A percentile compares a stretch with the other conserved stretches of the same genome.
Conservation (phyloP, 768 basidiomycete genomes). For the Neoboletus magnificus region DNA sequence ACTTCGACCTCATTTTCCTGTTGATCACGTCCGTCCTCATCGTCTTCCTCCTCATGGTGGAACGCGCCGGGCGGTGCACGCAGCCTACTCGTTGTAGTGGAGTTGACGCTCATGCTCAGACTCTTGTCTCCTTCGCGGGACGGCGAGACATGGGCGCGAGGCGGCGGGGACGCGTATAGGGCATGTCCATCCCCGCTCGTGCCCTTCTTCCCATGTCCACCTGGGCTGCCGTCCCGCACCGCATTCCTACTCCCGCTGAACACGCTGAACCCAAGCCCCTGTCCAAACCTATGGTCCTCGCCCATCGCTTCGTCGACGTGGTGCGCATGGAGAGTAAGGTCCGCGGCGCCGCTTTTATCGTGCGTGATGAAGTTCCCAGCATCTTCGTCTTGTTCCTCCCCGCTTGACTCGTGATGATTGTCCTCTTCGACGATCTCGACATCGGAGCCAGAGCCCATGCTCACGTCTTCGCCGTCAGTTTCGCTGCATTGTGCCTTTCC, state of each 20-base stretch:
- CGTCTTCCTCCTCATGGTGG: conserved; percentile 36
- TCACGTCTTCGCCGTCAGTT: conserved; percentile 15
- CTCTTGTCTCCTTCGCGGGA: conserved; percentile 11
- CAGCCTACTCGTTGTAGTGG: conserved; percentile 16
- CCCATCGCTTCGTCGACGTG: conserved; percentile 9
- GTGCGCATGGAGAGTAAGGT: conserved; percentile 15
- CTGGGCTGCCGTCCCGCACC: neutral
- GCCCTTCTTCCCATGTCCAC: neutral
- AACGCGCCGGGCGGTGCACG: conserved; percentile 48
- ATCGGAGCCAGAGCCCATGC: conserved; percentile 21
- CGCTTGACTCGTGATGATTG: neutral
- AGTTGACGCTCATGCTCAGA: conserved; percentile 9
- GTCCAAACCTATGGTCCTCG: conserved; percentile 1
- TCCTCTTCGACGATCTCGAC: conserved; percentile 10
- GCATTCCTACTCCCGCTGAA: conserved; percentile 10
- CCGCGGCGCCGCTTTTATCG: conserved; percentile 16
- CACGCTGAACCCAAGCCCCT: conserved; percentile 21
- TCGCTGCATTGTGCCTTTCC: conserved; percentile 2
- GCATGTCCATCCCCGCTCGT: neutral
- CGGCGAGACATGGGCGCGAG: conserved; percentile 4
- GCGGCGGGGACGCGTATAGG: conserved; percentile 7
- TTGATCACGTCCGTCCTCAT: conserved; percentile 11
- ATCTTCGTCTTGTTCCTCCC: conserved; percentile 12
- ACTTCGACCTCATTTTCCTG: conserved; percentile 21
- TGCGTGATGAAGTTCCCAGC: conserved; percentile 17